Conservation (phyloP, 306 rosid genomes). For the Oemleria cerasiformis region DNA sequence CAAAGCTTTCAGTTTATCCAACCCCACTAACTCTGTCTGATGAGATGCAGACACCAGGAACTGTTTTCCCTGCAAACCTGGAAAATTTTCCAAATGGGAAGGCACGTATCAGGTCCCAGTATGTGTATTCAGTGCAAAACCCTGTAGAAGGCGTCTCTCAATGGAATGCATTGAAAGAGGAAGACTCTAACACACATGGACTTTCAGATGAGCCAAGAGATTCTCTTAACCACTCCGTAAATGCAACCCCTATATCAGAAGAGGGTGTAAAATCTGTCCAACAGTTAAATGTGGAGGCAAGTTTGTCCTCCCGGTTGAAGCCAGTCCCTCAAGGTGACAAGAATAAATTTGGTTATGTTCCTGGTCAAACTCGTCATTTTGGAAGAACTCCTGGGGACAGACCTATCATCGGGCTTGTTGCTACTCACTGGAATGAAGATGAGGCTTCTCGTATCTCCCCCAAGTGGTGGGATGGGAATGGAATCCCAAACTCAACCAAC, state of each 20-base stretch:
- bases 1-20: constrained; percentile 58
- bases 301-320: constrained; percentile 64
- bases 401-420: constrained; percentile 68
- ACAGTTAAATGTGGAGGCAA: constrained; percentile 50
- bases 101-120: constrained; percentile 65
- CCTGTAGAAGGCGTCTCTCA: constrained; percentile 39
- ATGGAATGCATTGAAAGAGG: constrained; percentile 42
- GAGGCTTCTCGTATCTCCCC: constrained; percentile 51
- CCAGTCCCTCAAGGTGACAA: constrained; percentile 45
- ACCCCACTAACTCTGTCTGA: constrained; percentile 78
- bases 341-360: constrained; percentile 25
- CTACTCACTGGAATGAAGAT: constrained; percentile 73
- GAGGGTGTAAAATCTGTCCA: constrained; percentile 36
- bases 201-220: constrained; percentile 45
- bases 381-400: constrained; percentile 60
- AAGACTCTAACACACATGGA: constrained; percentile 39
- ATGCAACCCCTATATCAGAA: constrained; percentile 39
- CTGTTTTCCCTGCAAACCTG: constrained; percentile 63
- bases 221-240: constrained; percentile 37
- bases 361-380: constrained; percentile 25
- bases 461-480: constrained; percentile 81
- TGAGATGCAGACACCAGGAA: constrained; percentile 96
- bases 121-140: constrained; percentile 48
- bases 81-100: constrained; percentile 49
- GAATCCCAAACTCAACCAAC: constrained; percentile 87